phyloP scores from a whole-genome alignment of 2,329 filamentous ascomycete species.

The Alternaria sp. region DNA sequence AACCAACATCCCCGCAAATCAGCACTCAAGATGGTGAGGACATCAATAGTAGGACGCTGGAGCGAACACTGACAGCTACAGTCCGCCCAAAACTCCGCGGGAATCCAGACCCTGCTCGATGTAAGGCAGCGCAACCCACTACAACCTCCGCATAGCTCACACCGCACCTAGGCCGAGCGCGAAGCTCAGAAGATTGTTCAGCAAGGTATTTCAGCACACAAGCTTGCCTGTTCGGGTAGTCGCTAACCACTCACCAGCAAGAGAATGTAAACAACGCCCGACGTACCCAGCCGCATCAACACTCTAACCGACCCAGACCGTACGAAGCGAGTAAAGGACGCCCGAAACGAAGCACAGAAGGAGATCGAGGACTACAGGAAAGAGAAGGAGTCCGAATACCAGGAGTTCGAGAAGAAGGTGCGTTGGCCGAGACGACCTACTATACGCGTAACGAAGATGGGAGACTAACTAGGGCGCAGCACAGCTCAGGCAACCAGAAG shows the following conservation, averaged over 20 bases:
- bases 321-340: slow-evolving; percentile 96
- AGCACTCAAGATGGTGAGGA: slow-evolving; percentile 35
- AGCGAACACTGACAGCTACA: slow-evolving; percentile 51
- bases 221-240: background rate
- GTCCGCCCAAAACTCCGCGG: slow-evolving; percentile 98
- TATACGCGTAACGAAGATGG: background rate
- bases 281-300: slow-evolving; percentile 10
- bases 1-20: slow-evolving; percentile 20
- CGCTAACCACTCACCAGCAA: slow-evolving; percentile 60
- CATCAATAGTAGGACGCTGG: background rate
- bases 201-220: slow-evolving; percentile 68
- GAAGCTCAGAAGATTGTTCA: slow-evolving; percentile 99
- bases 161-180: slow-evolving; percentile 77
- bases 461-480: slow-evolving; percentile 61
- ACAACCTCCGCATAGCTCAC: slow-evolving; percentile 46
- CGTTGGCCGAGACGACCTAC: slow-evolving; percentile 10
- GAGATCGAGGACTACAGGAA: slow-evolving; percentile 93
- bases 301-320: slow-evolving; percentile 66
- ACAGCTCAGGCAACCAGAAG: slow-evolving; percentile 86
- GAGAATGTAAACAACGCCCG: slow-evolving; percentile 73
- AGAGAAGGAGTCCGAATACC: slow-evolving; percentile 92
- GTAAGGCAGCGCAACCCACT: slow-evolving; percentile 63
- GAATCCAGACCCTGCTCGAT: slow-evolving; percentile 98
- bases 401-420: slow-evolving; percentile 87
- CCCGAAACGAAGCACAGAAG: slow-evolving; percentile 94